These are phyloP conservation scores for Cytospora piceicola DNA, from an alignment of 2,329 filamentous ascomycete species.

Conservation along the genomic window DNA sequence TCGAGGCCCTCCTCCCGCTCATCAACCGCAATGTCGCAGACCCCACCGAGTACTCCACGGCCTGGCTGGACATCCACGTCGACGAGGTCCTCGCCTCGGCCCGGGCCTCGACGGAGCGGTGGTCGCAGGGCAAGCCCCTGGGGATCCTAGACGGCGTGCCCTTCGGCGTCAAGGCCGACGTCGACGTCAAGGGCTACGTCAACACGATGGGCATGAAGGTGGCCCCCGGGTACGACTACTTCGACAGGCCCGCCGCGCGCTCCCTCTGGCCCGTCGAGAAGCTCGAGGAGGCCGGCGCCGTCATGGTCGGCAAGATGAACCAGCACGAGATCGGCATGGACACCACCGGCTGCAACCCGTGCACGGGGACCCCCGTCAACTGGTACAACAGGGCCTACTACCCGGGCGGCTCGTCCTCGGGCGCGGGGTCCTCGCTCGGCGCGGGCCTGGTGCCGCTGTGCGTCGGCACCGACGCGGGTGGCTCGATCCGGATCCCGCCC, in stretches of 20 bases:
- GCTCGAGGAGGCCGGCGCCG: constrained; percentile 73
- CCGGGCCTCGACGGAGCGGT: constrained; percentile 72
- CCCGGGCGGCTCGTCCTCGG: constrained; percentile 79
- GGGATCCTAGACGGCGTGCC: constrained; percentile 81
- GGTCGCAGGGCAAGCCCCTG: constrained; percentile 66
- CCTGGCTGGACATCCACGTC: constrained; percentile 70
- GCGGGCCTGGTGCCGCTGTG: constrained; percentile 75
- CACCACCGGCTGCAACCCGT: constrained; percentile 81
- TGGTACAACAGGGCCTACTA: constrained; percentile 79
- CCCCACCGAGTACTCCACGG: constrained; percentile 66
- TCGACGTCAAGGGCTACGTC: constrained; percentile 71
- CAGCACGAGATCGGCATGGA: constrained; percentile 83
- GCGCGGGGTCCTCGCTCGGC: constrained; percentile 71
- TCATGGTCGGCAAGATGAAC: constrained; percentile 74
- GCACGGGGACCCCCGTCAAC: constrained; percentile 75
- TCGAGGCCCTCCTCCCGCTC: constrained; percentile 70
- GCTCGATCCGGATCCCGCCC: constrained; percentile 73
- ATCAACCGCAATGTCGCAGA: constrained; percentile 63
- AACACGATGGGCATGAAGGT: constrained; percentile 67
- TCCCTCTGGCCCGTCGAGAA: constrained; percentile 73
- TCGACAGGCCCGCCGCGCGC: constrained; percentile 52
- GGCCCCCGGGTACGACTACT: constrained; percentile 56
- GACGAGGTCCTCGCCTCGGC: constrained; percentile 70
- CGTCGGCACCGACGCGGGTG: constrained; percentile 76
- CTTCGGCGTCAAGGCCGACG: constrained; percentile 82